phyloP scores from a whole-genome alignment of 352 stramenopile species.

The Aphanomyces stellatus region DNA sequence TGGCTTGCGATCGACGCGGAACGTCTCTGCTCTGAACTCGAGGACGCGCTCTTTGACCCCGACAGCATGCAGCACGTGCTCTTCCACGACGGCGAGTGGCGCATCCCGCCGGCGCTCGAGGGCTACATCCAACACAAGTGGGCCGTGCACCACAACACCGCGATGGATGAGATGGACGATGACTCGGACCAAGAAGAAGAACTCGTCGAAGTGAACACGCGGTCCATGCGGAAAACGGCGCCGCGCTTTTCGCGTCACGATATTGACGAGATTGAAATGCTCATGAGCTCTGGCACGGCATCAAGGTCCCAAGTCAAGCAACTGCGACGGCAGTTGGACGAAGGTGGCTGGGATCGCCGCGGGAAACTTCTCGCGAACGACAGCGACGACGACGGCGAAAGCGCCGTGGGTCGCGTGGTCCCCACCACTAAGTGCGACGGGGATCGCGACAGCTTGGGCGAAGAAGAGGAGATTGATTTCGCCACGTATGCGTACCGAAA shows the following conservation, averaged over 20 bases:
- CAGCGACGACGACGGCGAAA: background rate
- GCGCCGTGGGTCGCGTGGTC: background rate
- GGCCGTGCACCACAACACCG: slow-evolving; percentile 14
- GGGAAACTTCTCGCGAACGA: background rate
- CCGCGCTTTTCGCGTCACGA: slow-evolving; percentile 15
- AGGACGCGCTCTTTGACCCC: slow-evolving; percentile 16
- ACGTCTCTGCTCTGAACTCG: slow-evolving; percentile 10
- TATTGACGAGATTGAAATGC: slow-evolving; percentile 16
- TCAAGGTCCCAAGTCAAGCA: slow-evolving; percentile 15
- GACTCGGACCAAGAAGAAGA: slow-evolving; percentile 12
- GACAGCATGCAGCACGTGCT: background rate
- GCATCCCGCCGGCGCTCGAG: slow-evolving; percentile 9
- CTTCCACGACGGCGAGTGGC: background rate
- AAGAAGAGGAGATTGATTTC: slow-evolving; percentile 18
- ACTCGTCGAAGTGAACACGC: background rate
- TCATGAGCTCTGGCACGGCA: slow-evolving; percentile 16
- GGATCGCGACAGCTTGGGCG: slow-evolving; percentile 10
- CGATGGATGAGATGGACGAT: slow-evolving; percentile 1
- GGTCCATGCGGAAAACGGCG: background rate
- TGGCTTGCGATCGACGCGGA: slow-evolving; percentile 19
- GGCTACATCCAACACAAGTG: slow-evolving; percentile 21
- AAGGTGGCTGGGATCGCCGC: slow-evolving; percentile 17
- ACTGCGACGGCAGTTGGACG: slow-evolving; percentile 14
- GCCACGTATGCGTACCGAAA: slow-evolving; percentile 7
- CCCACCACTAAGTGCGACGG: background rate